Evolutionary conservation across 306 rosid species (phyloP), one percentile per base, ranked within the genome.

Genomic region (Acmispon strigosus): DNA sequence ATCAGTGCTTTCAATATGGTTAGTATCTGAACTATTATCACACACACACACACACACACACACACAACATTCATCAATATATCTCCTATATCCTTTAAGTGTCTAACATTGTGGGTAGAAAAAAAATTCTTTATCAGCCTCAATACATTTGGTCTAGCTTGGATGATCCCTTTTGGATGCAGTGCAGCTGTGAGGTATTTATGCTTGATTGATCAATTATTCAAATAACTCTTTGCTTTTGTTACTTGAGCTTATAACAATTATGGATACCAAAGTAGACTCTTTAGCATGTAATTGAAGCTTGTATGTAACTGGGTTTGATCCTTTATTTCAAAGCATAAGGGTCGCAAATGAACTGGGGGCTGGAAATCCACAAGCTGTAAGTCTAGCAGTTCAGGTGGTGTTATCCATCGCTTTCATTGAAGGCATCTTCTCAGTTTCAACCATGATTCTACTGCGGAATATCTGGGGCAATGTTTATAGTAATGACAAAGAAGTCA

Each of bases 161-260:
- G 96, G 92, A 85, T 85, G 92, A 80, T 88, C 81, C 87, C 92
- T 27, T 88, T 76, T 56, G 91, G 96, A 72, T 80, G 80, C 55
- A 70, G 78, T 50, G 66, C 66, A 48, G 81, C 84, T 17, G 70
- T 70, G 14, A 75, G 81, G 84, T 76, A 76, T 42, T 58, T 36
- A 16, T 2, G 45, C 24, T 44, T 10, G 43, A 47, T 10, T 22
- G n/a, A 2, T 39, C 5, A 27, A 1, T 60, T 49, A 34, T 32
- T 58, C 45, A 58, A 58, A 34, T 34, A 34, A 58, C 64, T 10
- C 66, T 10, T 14, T 8, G 44, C 44, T 61, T 61, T 11, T 5
- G 14, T 13, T 58, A 50, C 24, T 8, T 44, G 19, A 22, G 36
- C 41, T 43, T 63, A 43, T 42, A 16, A 2, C 36, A 41, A 44